Conservation (phyloP, 371 early-diverging fungal species). For the Phascolomyces articulosus region DNA sequence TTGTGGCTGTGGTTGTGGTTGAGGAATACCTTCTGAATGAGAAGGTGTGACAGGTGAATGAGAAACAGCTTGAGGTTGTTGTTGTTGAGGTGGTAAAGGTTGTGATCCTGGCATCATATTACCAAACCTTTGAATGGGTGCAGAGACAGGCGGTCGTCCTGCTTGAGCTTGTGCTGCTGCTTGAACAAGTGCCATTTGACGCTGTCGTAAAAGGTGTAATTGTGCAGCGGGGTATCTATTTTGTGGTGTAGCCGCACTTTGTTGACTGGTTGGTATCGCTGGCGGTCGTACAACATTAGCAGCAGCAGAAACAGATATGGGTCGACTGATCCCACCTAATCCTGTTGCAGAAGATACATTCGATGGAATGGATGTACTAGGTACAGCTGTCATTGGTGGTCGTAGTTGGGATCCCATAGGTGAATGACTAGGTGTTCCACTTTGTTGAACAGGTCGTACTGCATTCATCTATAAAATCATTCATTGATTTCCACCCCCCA, state of each 20-base stretch:
- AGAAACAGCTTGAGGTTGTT: constrained; percentile 10
- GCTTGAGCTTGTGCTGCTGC: constrained; percentile 25
- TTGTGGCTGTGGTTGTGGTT: constrained; percentile 13
- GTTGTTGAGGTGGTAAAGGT: not conserved
- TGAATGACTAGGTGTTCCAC: constrained; percentile 17
- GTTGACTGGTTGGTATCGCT: constrained; percentile 22
- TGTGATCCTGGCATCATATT: constrained; percentile 20
- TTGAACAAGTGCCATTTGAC: constrained; percentile 42
- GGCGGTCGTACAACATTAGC: constrained; percentile 31
- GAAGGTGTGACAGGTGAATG: constrained; percentile 5
- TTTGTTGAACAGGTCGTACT: constrained; percentile 3
- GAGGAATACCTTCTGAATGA: not conserved
- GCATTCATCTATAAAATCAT: not conserved
- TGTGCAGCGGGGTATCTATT: constrained; percentile 54
- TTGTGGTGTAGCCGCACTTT: constrained; percentile 11
- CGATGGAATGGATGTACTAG: constrained; percentile 26
- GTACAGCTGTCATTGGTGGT: constrained; percentile 15
- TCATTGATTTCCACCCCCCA: no score
- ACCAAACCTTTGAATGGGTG: constrained; percentile 32
- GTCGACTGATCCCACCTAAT: not conserved
- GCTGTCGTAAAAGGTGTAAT: constrained; percentile 47
- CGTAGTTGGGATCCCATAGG: constrained; percentile 20
- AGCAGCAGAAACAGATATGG: constrained; percentile 32
- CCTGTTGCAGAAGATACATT: constrained; percentile 15
- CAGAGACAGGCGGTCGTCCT: constrained; percentile 24